Percentiles rank a stretch among this genome's conserved stretches.
Conservation (phyloP, 164 flowering plant species). For the Paratinospora sagittata region DNA sequence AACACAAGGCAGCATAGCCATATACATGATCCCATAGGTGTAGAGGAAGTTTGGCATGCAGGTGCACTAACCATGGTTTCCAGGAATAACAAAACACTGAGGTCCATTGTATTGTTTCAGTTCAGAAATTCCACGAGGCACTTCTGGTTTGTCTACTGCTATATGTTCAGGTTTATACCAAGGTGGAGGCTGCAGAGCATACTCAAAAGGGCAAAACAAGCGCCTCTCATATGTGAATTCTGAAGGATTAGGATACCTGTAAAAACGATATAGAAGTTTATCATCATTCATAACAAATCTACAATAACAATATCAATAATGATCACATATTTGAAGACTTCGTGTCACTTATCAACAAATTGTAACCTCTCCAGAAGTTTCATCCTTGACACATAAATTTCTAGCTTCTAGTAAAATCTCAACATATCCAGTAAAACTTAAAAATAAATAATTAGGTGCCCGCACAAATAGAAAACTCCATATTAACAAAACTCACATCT, state of each 20-base stretch:
- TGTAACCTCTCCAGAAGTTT: neutral
- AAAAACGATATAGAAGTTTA: conserved; percentile 8
- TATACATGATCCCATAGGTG: neutral
- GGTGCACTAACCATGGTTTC: conserved; percentile 85
- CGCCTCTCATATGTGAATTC: conserved; percentile 90
- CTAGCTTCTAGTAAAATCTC: neutral
- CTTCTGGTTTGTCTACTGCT: conserved; percentile 88
- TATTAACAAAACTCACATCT: neutral
- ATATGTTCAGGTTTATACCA: conserved; percentile 84
- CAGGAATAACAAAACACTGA: conserved; percentile 91
- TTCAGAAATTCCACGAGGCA: conserved; percentile 61
- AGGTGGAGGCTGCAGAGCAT: conserved; percentile 94
- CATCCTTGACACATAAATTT: neutral
- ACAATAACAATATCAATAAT: neutral
- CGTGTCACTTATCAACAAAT: no score
- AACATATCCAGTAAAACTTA: neutral
- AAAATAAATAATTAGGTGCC: no score
- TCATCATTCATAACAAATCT: neutral
- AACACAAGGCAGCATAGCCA: neutral
- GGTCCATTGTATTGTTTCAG: conserved; percentile 87
- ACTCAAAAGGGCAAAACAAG: conserved; percentile 85
- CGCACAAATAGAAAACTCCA: neutral
- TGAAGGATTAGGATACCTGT: conserved; percentile 98
- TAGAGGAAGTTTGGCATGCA: conserved; percentile 1
- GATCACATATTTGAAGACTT: neutral